Evolutionary conservation across 495 filamentous ascomycete genomes (phyloP), one percentile per base, ranked within the genome.

Genomic region (Baudoinia panamericana): DNA sequence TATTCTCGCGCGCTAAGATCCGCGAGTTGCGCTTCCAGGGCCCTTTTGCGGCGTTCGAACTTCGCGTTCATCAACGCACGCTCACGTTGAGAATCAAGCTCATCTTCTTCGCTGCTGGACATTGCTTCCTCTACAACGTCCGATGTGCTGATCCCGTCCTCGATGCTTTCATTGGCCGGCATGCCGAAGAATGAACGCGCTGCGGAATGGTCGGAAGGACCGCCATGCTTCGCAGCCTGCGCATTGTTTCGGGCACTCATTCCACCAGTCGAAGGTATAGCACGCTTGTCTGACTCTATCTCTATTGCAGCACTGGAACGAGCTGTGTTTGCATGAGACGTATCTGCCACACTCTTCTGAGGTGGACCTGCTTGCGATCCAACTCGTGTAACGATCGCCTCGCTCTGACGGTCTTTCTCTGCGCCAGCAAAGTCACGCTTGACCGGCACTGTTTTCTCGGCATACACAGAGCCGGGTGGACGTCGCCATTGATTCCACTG

Each of bases 401-500:
- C n/a, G n/a, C n/a, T n/a, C 13, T 29, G 13, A 1, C 26, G 30
- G 15, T 51, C 48, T 23, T 43, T 44, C 26, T 54, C 52, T n/a
- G 52, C 48, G 5, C 54, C 54, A 17, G 33, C n/a, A 27, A 38
- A 29, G 28, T 57, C 55, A 16, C 55, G 36, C 31, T 57, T 57
- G 1, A 50, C 55, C 5, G 55, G 55, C 4, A 56, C 36, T 25
- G 40, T 26, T 23, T 42, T 35, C 10, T 43, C 39, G 19, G 13
- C 22, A 45, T 36, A 43, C 32, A 44, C 16, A 48, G 48, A 44
- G 8, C 13, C 41, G n/a, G 44, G 39, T 1, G 58, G 56, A 7
- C 59, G 50, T 12, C 55, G 52, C 61, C 61, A 63, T 38, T 56
- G 53, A 40, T 51, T 46, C 29, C 51, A 55, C 25, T 53, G 48